Conservation (phyloP, 75 land plant species). For the Pinus tabuliformis region DNA sequence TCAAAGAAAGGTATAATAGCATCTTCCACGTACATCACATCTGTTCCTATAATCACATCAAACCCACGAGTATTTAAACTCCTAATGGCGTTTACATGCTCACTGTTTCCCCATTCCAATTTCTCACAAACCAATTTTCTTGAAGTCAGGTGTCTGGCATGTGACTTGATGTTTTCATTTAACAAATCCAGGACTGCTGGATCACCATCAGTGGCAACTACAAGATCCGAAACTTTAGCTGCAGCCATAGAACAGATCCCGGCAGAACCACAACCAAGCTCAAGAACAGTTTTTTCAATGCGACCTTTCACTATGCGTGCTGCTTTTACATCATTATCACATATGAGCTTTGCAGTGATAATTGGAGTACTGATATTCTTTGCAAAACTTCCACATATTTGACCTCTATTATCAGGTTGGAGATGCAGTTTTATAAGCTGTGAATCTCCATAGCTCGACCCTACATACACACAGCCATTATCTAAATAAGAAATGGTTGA, state of each 20-base stretch:
- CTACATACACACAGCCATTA: too few species aligned
- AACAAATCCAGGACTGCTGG: constrained; percentile 54
- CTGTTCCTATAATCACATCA: constrained; percentile 86
- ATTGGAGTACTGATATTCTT: too few species aligned
- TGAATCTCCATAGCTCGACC: too few species aligned
- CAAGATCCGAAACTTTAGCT: constrained; percentile 42
- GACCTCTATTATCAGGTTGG: too few species aligned
- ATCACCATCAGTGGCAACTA: constrained; percentile 93
- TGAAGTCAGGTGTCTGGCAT: constrained; percentile 22
- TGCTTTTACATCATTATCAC: too few species aligned
- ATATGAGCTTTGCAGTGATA: too few species aligned
- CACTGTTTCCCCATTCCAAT: constrained; percentile 83
- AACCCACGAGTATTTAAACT: constrained; percentile 44
- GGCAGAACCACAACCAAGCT: constrained; percentile 85
- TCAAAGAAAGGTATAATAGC: constrained; percentile 77
- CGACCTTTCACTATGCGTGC: too few species aligned
- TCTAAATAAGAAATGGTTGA: too few species aligned
- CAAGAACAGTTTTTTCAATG: constrained; percentile 77
- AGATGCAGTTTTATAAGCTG: too few species aligned
- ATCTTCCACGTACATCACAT: constrained; percentile 75
- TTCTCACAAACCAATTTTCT: constrained; percentile 31
- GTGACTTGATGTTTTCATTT: constrained; percentile 54
- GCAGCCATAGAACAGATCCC: constrained; percentile 92
- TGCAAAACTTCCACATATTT: too few species aligned
- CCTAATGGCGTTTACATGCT: constrained; percentile 51